phyloP scores from a whole-genome alignment of 345 rosid genomes.

The Salix arbutifolia region DNA sequence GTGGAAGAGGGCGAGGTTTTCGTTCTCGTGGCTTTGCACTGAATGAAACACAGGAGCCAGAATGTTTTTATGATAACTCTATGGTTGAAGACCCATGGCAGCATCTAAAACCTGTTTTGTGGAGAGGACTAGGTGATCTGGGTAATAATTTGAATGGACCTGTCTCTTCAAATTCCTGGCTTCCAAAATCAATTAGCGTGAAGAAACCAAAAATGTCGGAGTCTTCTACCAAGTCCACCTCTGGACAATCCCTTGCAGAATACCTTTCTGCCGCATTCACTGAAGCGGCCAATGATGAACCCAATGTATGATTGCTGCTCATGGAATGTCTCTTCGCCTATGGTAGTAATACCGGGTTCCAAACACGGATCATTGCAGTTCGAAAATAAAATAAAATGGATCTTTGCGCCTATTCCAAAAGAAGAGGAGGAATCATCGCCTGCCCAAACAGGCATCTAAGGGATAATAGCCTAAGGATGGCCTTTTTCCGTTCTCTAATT shows the following conservation, averaged over 20 bases:
- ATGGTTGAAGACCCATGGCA: constrained; percentile 89
- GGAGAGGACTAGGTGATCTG: constrained; percentile 42
- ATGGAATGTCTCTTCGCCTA: background rate
- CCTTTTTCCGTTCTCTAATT: background rate
- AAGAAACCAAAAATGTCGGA: constrained; percentile 45
- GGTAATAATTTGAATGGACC: constrained; percentile 20
- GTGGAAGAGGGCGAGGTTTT: constrained; percentile 44
- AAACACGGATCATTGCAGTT: background rate
- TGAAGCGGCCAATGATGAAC: constrained; percentile 40
- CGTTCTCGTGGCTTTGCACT: constrained; percentile 23
- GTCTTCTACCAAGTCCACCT: constrained; percentile 35
- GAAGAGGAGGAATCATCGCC: background rate
- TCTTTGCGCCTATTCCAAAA: background rate
- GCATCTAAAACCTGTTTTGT: constrained; percentile 47
- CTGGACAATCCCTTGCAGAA: constrained; percentile 69
- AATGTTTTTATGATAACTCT: constrained; percentile 50
- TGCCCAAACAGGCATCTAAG: background rate
- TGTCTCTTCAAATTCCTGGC: constrained; percentile 51
- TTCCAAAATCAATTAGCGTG: constrained; percentile 50
- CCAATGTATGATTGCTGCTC: background rate
- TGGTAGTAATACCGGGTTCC: background rate
- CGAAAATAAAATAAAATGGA: background rate
- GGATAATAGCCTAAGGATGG: background rate
- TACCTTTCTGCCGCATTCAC: constrained; percentile 76
- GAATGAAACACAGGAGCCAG: constrained; percentile 31